phyloP scores from a whole-genome alignment of 805 yeast genomes.

The Scheffersomyces stipitis region DNA sequence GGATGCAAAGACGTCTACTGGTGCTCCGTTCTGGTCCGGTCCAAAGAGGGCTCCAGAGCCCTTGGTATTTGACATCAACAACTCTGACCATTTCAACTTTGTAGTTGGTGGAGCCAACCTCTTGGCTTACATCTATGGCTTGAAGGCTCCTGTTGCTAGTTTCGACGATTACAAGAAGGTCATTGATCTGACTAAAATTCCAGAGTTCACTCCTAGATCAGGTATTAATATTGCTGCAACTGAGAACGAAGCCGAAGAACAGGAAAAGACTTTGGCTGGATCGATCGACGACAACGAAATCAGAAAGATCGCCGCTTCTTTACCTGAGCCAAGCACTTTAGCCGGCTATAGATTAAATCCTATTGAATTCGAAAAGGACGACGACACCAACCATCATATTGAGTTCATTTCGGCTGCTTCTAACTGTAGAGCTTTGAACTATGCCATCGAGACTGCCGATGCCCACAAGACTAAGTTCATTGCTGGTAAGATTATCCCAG shows the following conservation, averaged over 20 bases:
- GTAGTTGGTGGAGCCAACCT: slow-evolving; percentile 87
- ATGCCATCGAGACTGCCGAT: slow-evolving; percentile 85
- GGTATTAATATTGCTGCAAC: slow-evolving; percentile 79
- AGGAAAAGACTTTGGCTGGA: slow-evolving; percentile 44
- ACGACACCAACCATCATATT: slow-evolving; percentile 93
- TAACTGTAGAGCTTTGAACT: slow-evolving; percentile 91
- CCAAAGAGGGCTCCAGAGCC: slow-evolving; percentile 95
- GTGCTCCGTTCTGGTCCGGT: slow-evolving; percentile 97
- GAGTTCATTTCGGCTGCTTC: slow-evolving; percentile 96
- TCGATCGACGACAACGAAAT: slow-evolving; percentile 61
- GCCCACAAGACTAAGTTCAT: slow-evolving; percentile 89
- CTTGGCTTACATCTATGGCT: slow-evolving; percentile 86
- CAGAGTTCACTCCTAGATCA: slow-evolving; percentile 70
- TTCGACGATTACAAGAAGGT: slow-evolving; percentile 55
- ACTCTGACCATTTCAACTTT: slow-evolving; percentile 78
- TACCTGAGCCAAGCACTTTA: slow-evolving; percentile 86
- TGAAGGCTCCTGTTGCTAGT: slow-evolving; percentile 65
- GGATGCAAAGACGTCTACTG: slow-evolving; percentile 86
- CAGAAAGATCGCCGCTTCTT: slow-evolving; percentile 64
- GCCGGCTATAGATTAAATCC: slow-evolving; percentile 86
- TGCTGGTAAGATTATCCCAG: slow-evolving; percentile 98
- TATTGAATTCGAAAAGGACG: slow-evolving; percentile 98
- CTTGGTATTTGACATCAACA: slow-evolving; percentile 70
- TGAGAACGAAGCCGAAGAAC: slow-evolving; percentile 88
- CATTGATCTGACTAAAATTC: slow-evolving; percentile 42